Evolutionary conservation across 192 early-diverging fungal species (phyloP), one percentile per base, ranked within the genome.

Genomic region (Helicostylum pulchrum): DNA sequence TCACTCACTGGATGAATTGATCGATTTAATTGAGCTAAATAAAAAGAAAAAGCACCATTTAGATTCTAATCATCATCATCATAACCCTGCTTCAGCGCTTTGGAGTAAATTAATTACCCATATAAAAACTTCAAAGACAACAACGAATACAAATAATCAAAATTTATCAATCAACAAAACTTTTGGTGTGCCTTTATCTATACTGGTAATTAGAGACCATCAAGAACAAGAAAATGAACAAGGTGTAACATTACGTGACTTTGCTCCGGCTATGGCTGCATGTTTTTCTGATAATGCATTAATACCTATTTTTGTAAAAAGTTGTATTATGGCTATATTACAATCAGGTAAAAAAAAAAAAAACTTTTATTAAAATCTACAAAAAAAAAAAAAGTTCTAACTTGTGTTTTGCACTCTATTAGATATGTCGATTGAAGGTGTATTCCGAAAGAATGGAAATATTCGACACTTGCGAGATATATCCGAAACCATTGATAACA

Each of bases 401-500:
- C 34, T 30, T 49, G 55, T 63, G 14, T 17, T n/a, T n/a, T 53
- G 42, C 49, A 26, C 26, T 26, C 26, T 21, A 6, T 77, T 79
- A 87, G 87, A 87, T 64, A 77, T 99, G 83, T 80, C 85, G 0
- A 85, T 90, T 31, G 96, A 98, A 66, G 97, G 97, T 3, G 91
- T 98, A 11, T 99, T 99, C 79, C 81, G 97, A 62, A 98, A 98
- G 77, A 99, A 98, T 72, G 97, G 97, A 1, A 99, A 99, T 67
- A 95, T 99, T 67, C 75, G 93, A 53, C 79, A 92, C 15, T 77
- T 99, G 43, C 94, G 93, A 61, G 88, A 92, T n/a, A 65, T 95
- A 20, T 81, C 85, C 4, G 94, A 95, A 39, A 68, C 83, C 0
- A 85, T 98, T 83, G 11, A 88, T 87, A 7, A 64, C 80, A 0